phyloP scores from a whole-genome alignment of 2,329 filamentous ascomycete genomes.

The Fusarium sp. region DNA sequence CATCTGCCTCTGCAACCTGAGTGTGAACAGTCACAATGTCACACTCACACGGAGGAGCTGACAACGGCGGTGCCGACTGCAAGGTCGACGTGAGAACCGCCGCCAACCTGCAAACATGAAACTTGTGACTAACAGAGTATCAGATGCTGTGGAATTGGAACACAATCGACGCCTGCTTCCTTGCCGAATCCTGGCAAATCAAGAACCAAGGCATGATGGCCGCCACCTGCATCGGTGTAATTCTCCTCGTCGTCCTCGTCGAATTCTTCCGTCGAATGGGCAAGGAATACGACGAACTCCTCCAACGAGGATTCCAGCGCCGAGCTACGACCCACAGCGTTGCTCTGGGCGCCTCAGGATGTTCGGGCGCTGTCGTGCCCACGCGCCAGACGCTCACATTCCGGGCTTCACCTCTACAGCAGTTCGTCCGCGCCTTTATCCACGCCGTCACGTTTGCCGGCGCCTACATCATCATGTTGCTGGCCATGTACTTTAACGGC shows the following conservation, averaged over 20 bases:
- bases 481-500: conserved; percentile 70
- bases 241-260: conserved; percentile 75
- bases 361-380: conserved; percentile 39
- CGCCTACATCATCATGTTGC: conserved; percentile 81
- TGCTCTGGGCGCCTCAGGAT: conserved; percentile 35
- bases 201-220: conserved; percentile 78
- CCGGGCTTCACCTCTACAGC: conserved; percentile 71
- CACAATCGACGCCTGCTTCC: conserved; percentile 77
- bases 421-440: conserved; percentile 71
- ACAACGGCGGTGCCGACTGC: conserved; percentile 42
- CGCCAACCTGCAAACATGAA: not conserved
- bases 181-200: conserved; percentile 76
- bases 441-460: conserved; percentile 78
- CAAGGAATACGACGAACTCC: conserved; percentile 76
- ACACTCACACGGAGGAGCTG: conserved; percentile 34
- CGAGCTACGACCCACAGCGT: conserved; percentile 41
- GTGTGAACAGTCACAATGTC: not conserved
- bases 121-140: conserved; percentile 4
- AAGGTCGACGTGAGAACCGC: conserved; percentile 48
- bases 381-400: conserved; percentile 49
- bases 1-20: not conserved
- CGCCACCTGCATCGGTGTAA: conserved; percentile 80
- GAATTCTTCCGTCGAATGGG: conserved; percentile 77
- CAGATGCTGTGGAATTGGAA: conserved; percentile 87
- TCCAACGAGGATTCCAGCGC: conserved; percentile 63